Conservation (phyloP, 2,329 filamentous ascomycete species). For the Atkinsonella hypoxylon region DNA sequence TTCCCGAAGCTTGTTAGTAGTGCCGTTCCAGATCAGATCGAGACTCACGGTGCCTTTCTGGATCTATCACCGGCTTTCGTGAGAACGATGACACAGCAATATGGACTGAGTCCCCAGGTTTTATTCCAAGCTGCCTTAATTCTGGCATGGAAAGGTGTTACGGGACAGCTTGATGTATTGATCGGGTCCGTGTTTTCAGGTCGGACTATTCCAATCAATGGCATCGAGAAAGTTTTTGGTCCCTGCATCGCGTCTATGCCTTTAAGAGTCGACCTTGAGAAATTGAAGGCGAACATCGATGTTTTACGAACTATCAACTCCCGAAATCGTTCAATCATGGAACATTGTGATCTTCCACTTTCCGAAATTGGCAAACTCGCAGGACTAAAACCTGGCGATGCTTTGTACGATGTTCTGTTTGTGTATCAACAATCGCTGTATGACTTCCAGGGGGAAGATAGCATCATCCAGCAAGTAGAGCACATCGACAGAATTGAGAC, state of each 20-base stretch:
- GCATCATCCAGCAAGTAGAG: slow-evolving; percentile 39
- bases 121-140: slow-evolving; percentile 64
- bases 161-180: slow-evolving; percentile 52
- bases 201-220: slow-evolving; percentile 56
- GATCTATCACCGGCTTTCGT: slow-evolving; percentile 10
- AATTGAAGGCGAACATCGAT: slow-evolving; percentile 40
- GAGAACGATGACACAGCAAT: slow-evolving; percentile 22
- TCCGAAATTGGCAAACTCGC: slow-evolving; percentile 55
- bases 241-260: slow-evolving; percentile 72
- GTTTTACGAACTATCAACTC: slow-evolving; percentile 52
- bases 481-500: slow-evolving; percentile 67
- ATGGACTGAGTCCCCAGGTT: slow-evolving; percentile 51
- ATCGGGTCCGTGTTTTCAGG: slow-evolving; percentile 77
- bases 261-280: slow-evolving; percentile 48
- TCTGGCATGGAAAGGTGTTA: slow-evolving; percentile 52
- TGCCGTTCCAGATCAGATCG: slow-evolving; percentile 8
- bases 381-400: slow-evolving; percentile 39
- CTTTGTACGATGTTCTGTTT: slow-evolving; percentile 66
- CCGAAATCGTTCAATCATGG: slow-evolving; percentile 52
- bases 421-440: slow-evolving; percentile 69
- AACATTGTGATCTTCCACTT: slow-evolving; percentile 51
- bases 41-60: slow-evolving; percentile 5
- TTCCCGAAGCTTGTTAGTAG: slow-evolving; percentile 39
- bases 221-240: slow-evolving; percentile 63
- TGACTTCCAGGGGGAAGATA: slow-evolving; percentile 18